These are phyloP conservation scores for Alnus rubra DNA, from an alignment of 306 rosid genomes.

Conservation along the genomic window DNA sequence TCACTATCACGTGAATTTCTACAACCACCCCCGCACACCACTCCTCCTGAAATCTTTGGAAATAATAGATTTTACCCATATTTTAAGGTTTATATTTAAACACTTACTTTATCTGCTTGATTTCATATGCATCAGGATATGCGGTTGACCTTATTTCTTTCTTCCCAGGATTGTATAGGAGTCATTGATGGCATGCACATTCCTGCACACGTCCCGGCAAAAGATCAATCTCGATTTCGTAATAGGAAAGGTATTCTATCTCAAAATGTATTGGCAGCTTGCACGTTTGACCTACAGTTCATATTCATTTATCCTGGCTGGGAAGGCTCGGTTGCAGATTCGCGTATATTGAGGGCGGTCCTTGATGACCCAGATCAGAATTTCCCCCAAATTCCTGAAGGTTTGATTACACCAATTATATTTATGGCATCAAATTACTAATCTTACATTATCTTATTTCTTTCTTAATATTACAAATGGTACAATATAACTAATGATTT, in stretches of 20 bases:
- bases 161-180: slow-evolving; percentile 77
- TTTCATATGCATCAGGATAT: slow-evolving; percentile 1
- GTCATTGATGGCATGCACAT: slow-evolving; percentile 84
- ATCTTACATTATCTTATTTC: not conserved
- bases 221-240: slow-evolving; percentile 87
- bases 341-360: slow-evolving; percentile 71
- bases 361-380: slow-evolving; percentile 87
- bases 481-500: slow-evolving; percentile 14
- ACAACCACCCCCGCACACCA: slow-evolving; percentile 49
- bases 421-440: not conserved
- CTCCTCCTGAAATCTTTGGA: slow-evolving; percentile 58
- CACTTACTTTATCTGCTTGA: not conserved
- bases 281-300: slow-evolving; percentile 85
- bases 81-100: slow-evolving; percentile 59
- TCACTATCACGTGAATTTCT: slow-evolving; percentile 71
- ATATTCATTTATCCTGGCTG: slow-evolving; percentile 89
- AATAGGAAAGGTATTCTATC: slow-evolving; percentile 71
- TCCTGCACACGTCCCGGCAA: slow-evolving; percentile 86
- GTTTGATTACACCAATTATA: slow-evolving; percentile 32
- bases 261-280: slow-evolving; percentile 88
- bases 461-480: slow-evolving; percentile 18
- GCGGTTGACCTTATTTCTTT: slow-evolving; percentile 12
- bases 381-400: slow-evolving; percentile 79
- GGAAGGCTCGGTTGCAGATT: slow-evolving; percentile 87
- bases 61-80: slow-evolving; percentile 65